Evolutionary conservation across 2,329 filamentous ascomycete genomes (phyloP).

Genomic region (Talaromyces verruculosus): DNA sequence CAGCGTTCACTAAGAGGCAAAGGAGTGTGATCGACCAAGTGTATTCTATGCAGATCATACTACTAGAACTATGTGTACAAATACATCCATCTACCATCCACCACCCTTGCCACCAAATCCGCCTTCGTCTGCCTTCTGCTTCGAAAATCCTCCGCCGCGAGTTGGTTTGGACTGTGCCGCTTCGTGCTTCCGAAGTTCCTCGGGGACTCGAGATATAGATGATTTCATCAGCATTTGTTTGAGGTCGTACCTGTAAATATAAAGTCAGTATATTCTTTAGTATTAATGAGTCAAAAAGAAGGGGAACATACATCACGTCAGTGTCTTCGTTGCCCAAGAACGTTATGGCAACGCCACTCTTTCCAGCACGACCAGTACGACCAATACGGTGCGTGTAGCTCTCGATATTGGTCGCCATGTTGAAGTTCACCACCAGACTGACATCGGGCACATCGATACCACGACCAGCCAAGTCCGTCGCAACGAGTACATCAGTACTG

Average conservation of each 20-base stretch:
- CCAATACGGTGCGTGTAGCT: conserved; percentile 95
- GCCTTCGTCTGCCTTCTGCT: conserved; percentile 51
- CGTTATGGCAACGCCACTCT: conserved; percentile 93
- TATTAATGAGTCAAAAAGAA: not conserved
- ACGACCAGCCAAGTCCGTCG: conserved; percentile 90
- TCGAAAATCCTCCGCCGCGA: conserved; percentile 37
- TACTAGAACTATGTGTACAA: not conserved
- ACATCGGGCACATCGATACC: conserved; percentile 98
- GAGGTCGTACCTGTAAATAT: conserved; percentile 64
- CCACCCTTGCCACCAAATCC: conserved; percentile 40
- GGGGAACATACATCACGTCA: conserved; percentile 69
- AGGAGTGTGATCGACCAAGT: not conserved
- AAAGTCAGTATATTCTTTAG: conserved; percentile 23
- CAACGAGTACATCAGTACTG: conserved; percentile 81
- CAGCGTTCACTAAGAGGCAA: not conserved
- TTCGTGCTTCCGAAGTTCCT: conserved; percentile 86
- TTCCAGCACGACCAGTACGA: conserved; percentile 94
- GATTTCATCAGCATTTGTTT: conserved; percentile 96
- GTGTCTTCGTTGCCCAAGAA: conserved; percentile 89
- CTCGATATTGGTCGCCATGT: conserved; percentile 93
- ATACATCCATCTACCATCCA: conserved; percentile 29
- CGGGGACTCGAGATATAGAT: conserved; percentile 80
- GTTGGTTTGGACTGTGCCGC: conserved; percentile 79
- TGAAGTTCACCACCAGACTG: conserved; percentile 94
- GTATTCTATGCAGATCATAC: not conserved